Base-by-base conservation (phyloP, 2,329 filamentous ascomycete genomes). In the Neofusicoccum ribis region DNA sequence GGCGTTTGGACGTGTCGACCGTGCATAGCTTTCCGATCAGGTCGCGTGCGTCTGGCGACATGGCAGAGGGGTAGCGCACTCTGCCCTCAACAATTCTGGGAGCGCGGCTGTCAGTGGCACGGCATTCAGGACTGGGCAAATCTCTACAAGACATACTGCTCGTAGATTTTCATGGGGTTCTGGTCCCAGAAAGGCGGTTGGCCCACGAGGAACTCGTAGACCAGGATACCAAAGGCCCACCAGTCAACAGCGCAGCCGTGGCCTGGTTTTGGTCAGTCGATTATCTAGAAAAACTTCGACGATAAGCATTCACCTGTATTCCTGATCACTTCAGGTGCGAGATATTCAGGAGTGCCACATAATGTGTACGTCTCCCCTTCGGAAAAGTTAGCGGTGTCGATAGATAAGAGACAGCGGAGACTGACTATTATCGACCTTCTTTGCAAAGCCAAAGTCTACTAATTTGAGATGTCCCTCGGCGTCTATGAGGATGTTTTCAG, bases 161-260 rank as follows among this genome's bases (percentile, higher is more conserved):
- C 91, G 79, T 94, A 94, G 66, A 94, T 94, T 75, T 93, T 91
- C 69, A 94, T 91, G 1, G 91, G 91, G 69, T 93, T 94, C 69
- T 91, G 88, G 73, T 93, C 89, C 90, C 91, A 95, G 74, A 94
- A 95, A 0, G 91, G 91, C 14, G 91, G 91, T 73, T 93, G 93
- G 34, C 91, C 91, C 9, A 91, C 92, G 56, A 94, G 80, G 73
- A 94, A 94, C 74, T 95, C 91, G 76, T 92, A 94, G 66, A 94
- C 88, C 65, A 95, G 78, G 69, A 94, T 93, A 31, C 91, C 91
- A 70, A 95, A 83, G 0, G 91, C 91, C 91, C 91, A 94, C 91
- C 91, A 94, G 80, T 94, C 91, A 41, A 94, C 91, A 14, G 91
- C 90, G 52, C 85, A 84, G 62, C 87, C 86, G 71, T 89, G 87